Base-by-base conservation (phyloP, 2,329 filamentous ascomycete genomes). In the Rutstroemia sp. region DNA sequence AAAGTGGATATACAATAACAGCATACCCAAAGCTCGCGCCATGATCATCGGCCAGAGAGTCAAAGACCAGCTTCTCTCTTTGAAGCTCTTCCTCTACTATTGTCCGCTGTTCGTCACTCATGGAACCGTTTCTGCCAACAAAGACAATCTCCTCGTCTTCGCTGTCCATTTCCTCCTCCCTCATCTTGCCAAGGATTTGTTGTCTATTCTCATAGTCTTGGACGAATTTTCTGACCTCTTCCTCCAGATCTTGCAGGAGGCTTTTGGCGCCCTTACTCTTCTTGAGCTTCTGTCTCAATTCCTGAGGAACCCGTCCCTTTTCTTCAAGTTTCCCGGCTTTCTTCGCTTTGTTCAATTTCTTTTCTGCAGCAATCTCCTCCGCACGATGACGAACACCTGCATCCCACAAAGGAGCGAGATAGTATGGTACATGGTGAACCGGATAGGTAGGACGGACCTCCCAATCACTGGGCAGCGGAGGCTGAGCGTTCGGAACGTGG, bases 71-170 rank as follows among this genome's bases (percentile, higher is more conserved):
- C 62, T 83, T 84, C 68, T 87, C 81, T 62, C 81, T 79, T 51
- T 81, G 73, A 30, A 75, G 70, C 59, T 82, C 75, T 44, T 79
- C 75, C 42, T 77, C 72, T 2, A 77, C 77, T 64, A 73, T 74
- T 68, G 78, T 80, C 67, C 77, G 78, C 46, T 74, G 73, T 45
- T 75, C 73, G 58, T 70, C 73, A 62, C 71, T 75, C 73, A 75
- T 89, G 71, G 72, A 81, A 70, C 84, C 78, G 74, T 84, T 69
- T 66, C 81, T 79, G 56, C 84, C 92, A 5, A 95, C 84, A 70
- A 96, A 96, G 10, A 96, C 91, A 62, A 96, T 90, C 73, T 96
- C 90, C 60, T 96, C 91, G 60, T 95, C 90, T 30, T 83, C 79
- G 30, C 71, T 72, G 61, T 81, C 78, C 55, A 75, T 72, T 48